These are phyloP conservation scores for Rhizoclosmatium globosum DNA, from an alignment of 192 early-diverging fungal genomes.

Conservation along the genomic window DNA sequence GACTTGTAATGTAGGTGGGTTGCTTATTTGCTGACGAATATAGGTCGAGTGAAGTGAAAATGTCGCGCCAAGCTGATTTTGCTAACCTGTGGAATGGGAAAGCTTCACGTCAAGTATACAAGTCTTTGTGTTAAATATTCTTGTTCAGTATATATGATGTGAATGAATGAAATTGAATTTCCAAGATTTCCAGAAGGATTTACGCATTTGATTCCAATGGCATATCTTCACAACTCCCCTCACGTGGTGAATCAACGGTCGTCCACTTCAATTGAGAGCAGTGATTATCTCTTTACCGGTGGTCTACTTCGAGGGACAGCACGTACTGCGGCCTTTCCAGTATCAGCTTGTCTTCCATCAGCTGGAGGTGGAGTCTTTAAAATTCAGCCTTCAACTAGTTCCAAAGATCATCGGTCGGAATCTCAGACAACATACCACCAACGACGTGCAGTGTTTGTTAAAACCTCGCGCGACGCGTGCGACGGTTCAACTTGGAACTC, in stretches of 20 bases:
- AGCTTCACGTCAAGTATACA: not conserved
- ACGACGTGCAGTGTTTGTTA: conserved; percentile 24
- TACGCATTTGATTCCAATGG: not conserved
- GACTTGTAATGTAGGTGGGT: not conserved
- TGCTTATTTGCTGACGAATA: not conserved
- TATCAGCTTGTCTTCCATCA: conserved; percentile 29
- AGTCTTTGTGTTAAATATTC: not conserved
- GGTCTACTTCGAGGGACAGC: conserved; percentile 25
- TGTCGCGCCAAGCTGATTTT: conserved; percentile 44
- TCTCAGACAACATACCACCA: not conserved
- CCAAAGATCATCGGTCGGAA: not conserved
- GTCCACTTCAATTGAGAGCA: conserved; percentile 17
- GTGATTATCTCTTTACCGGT: conserved; percentile 18
- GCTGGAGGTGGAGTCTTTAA: conserved; percentile 36
- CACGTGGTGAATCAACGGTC: not conserved
- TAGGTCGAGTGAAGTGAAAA: conserved; percentile 3
- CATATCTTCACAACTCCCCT: not conserved
- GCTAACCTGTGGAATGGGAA: conserved; percentile 30
- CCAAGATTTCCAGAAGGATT: conserved; percentile 2
- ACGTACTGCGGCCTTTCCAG: conserved; percentile 16
- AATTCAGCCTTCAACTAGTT: too few species aligned
- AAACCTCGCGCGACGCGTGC: conserved; percentile 33
- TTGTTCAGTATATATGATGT: not conserved
- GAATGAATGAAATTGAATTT: not conserved
- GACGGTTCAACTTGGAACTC: conserved; percentile 27